Evolutionary conservation across 345 rosid species (phyloP).

Genomic region (Populus deltoides): DNA sequence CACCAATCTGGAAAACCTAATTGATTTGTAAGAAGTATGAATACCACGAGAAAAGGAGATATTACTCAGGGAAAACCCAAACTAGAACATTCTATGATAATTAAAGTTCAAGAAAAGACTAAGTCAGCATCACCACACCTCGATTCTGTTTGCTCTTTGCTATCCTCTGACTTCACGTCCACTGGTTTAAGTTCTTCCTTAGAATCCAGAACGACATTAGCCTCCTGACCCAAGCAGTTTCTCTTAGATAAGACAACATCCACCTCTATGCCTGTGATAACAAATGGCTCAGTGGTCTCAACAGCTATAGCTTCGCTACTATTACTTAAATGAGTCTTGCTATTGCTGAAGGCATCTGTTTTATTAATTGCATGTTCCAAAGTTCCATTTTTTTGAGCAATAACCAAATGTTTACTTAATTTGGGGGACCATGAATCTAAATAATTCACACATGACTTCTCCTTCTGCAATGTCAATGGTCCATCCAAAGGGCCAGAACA

Average conservation of each 20-base stretch:
- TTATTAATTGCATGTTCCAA: conserved; percentile 16
- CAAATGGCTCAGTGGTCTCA: conserved; percentile 14
- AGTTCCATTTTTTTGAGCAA: conserved; percentile 21
- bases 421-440: conserved; percentile 23
- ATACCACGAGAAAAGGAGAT: conserved; percentile 1
- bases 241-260: conserved; percentile 8
- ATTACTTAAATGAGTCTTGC: conserved; percentile 14
- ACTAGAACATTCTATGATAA: conserved; percentile 14
- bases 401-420: conserved; percentile 18
- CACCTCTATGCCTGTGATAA: conserved; percentile 17
- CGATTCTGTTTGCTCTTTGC: conserved; percentile 27
- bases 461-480: conserved; percentile 21
- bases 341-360: conserved; percentile 10
- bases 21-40: conserved; percentile 25
- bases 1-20: conserved; percentile 50
- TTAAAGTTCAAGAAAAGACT: conserved; percentile 6
- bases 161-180: conserved; percentile 27
- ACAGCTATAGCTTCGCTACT: conserved; percentile 18
- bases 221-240: conserved; percentile 19
- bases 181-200: conserved; percentile 28
- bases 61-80: conserved; percentile 15
- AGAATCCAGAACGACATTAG: conserved; percentile 15
- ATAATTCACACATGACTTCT: conserved; percentile 15
- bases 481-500: conserved; percentile 22
- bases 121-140: conserved; percentile 47